Evolutionary conservation across 2,329 filamentous ascomycete genomes (phyloP), one percentile per base, ranked within the genome.

Genomic region (Pleochaeta shiraiana): DNA sequence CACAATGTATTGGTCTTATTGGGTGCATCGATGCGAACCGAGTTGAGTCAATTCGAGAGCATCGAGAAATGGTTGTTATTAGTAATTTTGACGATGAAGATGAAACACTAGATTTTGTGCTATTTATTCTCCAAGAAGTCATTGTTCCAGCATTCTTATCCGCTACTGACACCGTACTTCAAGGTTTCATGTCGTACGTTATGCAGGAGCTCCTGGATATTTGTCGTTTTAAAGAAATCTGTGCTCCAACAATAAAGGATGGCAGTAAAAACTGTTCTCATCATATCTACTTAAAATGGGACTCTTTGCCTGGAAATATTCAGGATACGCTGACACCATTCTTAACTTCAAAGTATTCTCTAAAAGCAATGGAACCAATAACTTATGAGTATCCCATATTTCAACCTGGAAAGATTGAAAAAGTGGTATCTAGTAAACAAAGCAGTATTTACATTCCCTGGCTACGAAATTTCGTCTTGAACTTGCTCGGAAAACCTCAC

Each of bases 1-100:
- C 90, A 16, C 83, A 87, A 70, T 93, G 89, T 68, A 79, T 98
- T 45, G 95, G 95, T 0, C 79, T 95, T 24, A 84, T 98, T 64
- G 93, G 95, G 6, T 95, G 91, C 68, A 77, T 98, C 26, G 95
- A 98, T 73, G 86, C 92, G 0, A 95, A 95, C 70, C 84, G 88
- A 66, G 83, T 96, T 1, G 93, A 98, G 70, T 83, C 83, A 0
- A 81, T 87, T 12, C 82, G 88, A 65, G 86, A 88, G 69, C 86
- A 90, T 69, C 84, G 82, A 67, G 86, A 90, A n/a, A 87, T 96
- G 64, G 82, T 97, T 28, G 84, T 97, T 62, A 75, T 91, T 43
- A 87, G 88, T 63, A 97, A 98, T 72, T 97, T 98, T 70, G 82
- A 86, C 55, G 81, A 82, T 57, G 79, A 82, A 19, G 81, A 83